A percentile compares a stretch with the other conserved stretches of the same genome.
phyloP scores from a whole-genome alignment of 345 rosid species.

The Pistacia atlantica region DNA sequence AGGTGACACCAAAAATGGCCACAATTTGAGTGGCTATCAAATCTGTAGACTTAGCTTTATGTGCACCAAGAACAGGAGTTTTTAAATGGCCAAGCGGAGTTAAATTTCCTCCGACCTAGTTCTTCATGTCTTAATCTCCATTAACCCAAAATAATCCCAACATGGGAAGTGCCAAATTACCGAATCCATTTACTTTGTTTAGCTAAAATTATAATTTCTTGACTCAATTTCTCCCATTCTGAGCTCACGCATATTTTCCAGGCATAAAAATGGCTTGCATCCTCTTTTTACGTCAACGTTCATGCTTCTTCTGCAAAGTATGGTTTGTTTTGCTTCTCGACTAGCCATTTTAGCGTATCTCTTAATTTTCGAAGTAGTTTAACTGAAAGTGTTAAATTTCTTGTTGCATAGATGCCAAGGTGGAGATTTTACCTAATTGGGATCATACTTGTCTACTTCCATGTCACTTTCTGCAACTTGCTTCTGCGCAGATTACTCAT shows the following conservation, averaged over 20 bases:
- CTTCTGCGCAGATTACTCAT: conserved; percentile 41
- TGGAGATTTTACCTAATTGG: conserved; percentile 16
- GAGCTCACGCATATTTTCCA: neutral
- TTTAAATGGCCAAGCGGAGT: neutral
- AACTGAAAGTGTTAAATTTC: neutral
- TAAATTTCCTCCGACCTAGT: too few species aligned
- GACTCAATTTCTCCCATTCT: neutral
- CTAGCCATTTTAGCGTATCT: too few species aligned
- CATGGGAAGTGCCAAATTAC: conserved; percentile 12
- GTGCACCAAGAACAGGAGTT: neutral
- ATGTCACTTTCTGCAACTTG: conserved; percentile 31
- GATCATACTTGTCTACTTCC: conserved; percentile 29
- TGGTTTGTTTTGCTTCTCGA: too few species aligned
- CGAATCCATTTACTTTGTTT: conserved; percentile 10
- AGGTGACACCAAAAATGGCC: neutral
- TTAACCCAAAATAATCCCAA: neutral
- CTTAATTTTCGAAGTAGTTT: too few species aligned
- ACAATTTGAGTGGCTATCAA: neutral
- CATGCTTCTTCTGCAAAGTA: neutral
- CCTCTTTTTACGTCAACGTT: neutral
- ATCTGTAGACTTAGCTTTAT: neutral
- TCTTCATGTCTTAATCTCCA: neutral
- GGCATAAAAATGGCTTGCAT: neutral
- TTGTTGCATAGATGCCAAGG: conserved; percentile 32
- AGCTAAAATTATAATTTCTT: neutral